Percentiles rank a stretch among this genome's conserved stretches.
Conservation (phyloP, 768 basidiomycete species). For the Chalciporus pseudorubinellus region DNA sequence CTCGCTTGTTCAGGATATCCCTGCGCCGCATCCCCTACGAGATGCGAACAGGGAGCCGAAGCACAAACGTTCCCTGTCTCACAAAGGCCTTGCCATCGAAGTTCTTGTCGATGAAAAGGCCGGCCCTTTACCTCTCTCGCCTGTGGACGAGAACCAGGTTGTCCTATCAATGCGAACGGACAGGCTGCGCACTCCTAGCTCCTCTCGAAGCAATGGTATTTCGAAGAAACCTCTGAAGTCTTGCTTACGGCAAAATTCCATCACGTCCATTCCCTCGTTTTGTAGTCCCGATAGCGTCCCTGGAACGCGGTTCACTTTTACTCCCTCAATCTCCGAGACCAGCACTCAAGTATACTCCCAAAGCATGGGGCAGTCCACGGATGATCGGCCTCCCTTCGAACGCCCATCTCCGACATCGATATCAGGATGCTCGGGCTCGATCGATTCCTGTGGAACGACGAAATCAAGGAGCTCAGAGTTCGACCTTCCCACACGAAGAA, state of each 20-base stretch:
- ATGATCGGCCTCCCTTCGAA: conserved; percentile 17
- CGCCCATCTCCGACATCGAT: conserved; percentile 15
- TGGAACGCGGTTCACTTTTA: neutral
- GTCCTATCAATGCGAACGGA: neutral
- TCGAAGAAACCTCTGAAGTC: conserved; percentile 12
- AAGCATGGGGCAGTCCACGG: neutral
- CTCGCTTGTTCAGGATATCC: neutral
- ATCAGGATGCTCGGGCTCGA: conserved; percentile 28
- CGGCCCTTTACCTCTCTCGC: neutral
- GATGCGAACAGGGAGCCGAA: neutral
- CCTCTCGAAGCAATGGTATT: neutral
- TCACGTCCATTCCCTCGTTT: neutral
- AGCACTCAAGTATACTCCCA: neutral
- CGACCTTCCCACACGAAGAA: conserved; percentile 16
- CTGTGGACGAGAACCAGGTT: conserved; percentile 1
- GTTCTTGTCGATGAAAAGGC: neutral
- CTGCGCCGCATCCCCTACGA: conserved; percentile 1
- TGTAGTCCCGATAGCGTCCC: neutral
- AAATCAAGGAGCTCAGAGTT: conserved; percentile 10
- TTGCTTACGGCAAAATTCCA: conserved; percentile 7
- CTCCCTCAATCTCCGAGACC: conserved; percentile 6
- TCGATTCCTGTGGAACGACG: conserved; percentile 20
- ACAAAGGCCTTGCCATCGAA: conserved; percentile 6
- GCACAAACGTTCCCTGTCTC: conserved; percentile 13
- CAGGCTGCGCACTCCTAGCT: neutral